Evolutionary conservation across 2,329 filamentous ascomycete species (phyloP).

Genomic region (Colletotrichum graminicola): DNA sequence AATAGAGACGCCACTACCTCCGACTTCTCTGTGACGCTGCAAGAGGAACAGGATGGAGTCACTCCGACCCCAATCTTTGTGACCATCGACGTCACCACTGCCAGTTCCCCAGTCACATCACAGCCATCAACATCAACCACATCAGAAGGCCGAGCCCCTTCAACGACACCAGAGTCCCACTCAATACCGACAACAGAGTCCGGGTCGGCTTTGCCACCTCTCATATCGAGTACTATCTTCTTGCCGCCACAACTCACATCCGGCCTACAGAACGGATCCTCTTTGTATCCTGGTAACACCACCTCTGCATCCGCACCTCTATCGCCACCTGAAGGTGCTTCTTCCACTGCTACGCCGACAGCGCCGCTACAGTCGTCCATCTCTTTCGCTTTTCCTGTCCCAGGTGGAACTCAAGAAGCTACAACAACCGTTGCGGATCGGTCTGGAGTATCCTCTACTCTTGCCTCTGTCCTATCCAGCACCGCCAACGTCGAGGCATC

Average conservation of each 20-base stretch:
- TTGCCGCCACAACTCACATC: slow-evolving; percentile 26
- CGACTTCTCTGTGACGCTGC: not conserved
- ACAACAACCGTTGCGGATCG: not conserved
- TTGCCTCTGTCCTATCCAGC: slow-evolving; percentile 7
- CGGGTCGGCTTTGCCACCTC: slow-evolving; percentile 10
- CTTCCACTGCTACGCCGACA: slow-evolving; percentile 4
- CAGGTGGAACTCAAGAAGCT: not conserved
- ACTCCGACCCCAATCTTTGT: slow-evolving; percentile 42
- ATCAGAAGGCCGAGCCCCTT: not conserved
- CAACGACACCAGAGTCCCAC: slow-evolving; percentile 2
- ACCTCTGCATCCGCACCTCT: not conserved
- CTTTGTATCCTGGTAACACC: not conserved
- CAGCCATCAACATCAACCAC: not conserved
- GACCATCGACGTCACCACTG: slow-evolving; percentile 28
- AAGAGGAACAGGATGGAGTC: slow-evolving; percentile 31
- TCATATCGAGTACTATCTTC: slow-evolving; percentile 33
- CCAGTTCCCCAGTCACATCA: slow-evolving; percentile 6
- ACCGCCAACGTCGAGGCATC: slow-evolving; percentile 7
- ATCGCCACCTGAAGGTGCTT: not conserved
- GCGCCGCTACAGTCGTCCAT: slow-evolving; percentile 18
- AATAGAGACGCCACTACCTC: slow-evolving; percentile 4
- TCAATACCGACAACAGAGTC: slow-evolving; percentile 8
- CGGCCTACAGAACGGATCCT: slow-evolving; percentile 12
- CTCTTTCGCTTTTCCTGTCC: slow-evolving; percentile 35
- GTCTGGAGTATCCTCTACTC: slow-evolving; percentile 3